Evolutionary conservation across 2,329 filamentous ascomycete genomes (phyloP).

Genomic region (Trichoderma lentiforme): DNA sequence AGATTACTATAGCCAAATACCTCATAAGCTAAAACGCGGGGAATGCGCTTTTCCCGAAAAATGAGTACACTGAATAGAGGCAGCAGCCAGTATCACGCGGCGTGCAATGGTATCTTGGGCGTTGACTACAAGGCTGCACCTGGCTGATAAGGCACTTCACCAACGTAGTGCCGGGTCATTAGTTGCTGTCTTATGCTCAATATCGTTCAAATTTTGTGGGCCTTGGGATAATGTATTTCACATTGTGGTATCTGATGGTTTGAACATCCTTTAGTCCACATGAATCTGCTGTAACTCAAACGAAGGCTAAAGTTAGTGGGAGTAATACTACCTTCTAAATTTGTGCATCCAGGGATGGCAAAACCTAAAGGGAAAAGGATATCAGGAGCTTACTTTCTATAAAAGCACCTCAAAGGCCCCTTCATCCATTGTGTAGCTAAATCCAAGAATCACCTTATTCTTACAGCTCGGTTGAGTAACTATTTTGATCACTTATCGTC

Average conservation of each 20-base stretch:
- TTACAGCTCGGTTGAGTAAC: background rate
- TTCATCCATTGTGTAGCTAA: background rate
- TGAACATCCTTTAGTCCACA: background rate
- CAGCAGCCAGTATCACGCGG: background rate
- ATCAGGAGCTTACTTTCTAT: background rate
- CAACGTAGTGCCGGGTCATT: background rate
- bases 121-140: background rate
- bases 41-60: background rate
- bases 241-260: background rate
- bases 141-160: background rate
- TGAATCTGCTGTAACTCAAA: constrained; percentile 2
- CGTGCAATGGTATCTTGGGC: background rate
- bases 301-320: background rate
- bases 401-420: background rate
- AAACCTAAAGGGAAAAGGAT: background rate
- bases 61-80: background rate
- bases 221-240: background rate
- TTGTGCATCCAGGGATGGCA: background rate
- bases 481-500: background rate
- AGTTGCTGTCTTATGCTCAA: background rate
- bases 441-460: background rate
- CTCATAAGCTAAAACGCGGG: background rate
- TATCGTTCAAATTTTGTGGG: background rate
- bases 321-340: constrained; percentile 16
- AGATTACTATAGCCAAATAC: background rate